phyloP scores from a whole-genome alignment of 2,329 filamentous ascomycete species.

The Fusarium pilosicola region DNA sequence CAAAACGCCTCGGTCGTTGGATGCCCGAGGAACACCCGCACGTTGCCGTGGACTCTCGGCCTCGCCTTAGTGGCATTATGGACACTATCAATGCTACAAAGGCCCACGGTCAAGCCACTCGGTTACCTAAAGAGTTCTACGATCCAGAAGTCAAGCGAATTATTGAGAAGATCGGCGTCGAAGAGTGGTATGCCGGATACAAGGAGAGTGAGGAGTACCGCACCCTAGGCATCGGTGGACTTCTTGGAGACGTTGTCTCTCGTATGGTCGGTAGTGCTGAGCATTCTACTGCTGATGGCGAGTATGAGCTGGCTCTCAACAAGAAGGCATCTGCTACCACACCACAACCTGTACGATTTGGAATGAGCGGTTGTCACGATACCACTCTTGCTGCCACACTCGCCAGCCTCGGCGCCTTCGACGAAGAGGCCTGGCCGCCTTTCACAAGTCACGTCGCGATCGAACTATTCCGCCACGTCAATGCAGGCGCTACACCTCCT shows the following conservation, averaged over 20 bases:
- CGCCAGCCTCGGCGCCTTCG: constrained; percentile 80
- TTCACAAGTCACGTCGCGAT: constrained; percentile 93
- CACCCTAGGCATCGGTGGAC: constrained; percentile 83
- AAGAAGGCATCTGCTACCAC: constrained; percentile 44
- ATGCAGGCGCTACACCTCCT: constrained; percentile 34
- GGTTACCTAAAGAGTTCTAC: constrained; percentile 87
- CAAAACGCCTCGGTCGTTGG: constrained; percentile 80
- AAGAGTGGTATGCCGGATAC: constrained; percentile 95
- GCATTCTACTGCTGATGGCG: constrained; percentile 62
- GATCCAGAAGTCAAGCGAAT: constrained; percentile 75
- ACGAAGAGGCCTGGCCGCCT: constrained; percentile 82
- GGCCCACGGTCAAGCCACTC: constrained; percentile 79
- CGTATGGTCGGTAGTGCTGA: constrained; percentile 76
- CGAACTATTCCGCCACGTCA: constrained; percentile 79
- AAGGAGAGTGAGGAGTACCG: constrained; percentile 87
- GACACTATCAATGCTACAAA: constrained; percentile 91
- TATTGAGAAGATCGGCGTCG: constrained; percentile 79
- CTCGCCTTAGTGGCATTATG: constrained; percentile 89
- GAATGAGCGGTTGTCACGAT: constrained; percentile 88
- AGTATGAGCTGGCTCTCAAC: constrained; percentile 57
- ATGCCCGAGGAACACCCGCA: constrained; percentile 77
- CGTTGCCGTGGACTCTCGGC: constrained; percentile 85
- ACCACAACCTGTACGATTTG: constrained; percentile 71
- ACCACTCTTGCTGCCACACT: constrained; percentile 88
- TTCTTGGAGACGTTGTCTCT: constrained; percentile 84